Base-by-base conservation (phyloP, 2,329 filamentous ascomycete genomes). In the Aspergillus flavus region DNA sequence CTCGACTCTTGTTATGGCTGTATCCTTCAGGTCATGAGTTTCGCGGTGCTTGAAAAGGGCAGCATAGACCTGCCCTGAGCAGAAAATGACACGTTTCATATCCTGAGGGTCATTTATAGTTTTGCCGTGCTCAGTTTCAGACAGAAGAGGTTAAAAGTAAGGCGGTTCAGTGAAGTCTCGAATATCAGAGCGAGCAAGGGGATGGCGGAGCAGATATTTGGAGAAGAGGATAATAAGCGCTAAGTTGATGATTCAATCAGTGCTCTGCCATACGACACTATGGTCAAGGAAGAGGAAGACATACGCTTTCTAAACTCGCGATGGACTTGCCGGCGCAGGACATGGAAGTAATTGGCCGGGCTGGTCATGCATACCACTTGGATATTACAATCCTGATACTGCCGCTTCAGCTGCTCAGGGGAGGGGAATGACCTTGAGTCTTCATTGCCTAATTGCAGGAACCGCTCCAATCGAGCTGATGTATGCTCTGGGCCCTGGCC, bases 401-500 rank as follows among this genome's bases (percentile, higher is more conserved):
- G 46, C 43, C 57, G 11, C 23, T 30, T 6, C 16, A 41, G 46
- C 26, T 59, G 26, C 30, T 53, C 57, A 23, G 30, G 9, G 4
- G 57, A 36, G 28, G 46, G 43, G 6, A 52, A 53, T 9, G 21
- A 36, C 10, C n/a, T 36, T 19, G 30, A 46, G 26, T 59, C 46
- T 21, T 59, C 45, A 21, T 48, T 41, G 19, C 57, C 46, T 30
- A 59, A 23, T 23, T 59, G 57, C 30, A 59, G 30, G 46, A 59
- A 59, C 32, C 55, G 39, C 52, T 56, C 58, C 21, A 61, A 32
- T 10, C 58, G 58, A 28, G 58, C 41, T 36, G 58, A 61, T 16
- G 58, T 55, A 48, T 61, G 58, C 50, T 61, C 52, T 6, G 58
- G 58, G 7, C 58, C 58, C 26, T 59, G 58, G 16, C 48, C 58